Conservation (phyloP, 345 rosid genomes). For the Acer yangbiense region DNA sequence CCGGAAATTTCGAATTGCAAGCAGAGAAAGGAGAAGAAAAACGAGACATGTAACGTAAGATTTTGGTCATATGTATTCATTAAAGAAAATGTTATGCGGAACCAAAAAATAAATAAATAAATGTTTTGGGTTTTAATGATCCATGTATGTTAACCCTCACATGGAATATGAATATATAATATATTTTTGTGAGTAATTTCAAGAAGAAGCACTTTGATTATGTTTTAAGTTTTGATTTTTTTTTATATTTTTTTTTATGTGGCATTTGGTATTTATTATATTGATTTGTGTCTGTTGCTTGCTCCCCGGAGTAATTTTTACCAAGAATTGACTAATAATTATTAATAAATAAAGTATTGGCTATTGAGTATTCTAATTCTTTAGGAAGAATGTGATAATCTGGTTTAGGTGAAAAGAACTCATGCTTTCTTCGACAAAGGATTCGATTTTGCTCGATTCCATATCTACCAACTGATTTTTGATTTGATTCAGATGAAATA, state of each 20-base stretch:
- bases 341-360: not conserved
- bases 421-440: not conserved
- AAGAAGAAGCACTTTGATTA: not conserved
- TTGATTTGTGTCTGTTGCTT: slow-evolving; percentile 26
- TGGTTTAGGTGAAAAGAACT: not conserved
- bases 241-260: slow-evolving; percentile 11
- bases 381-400: not conserved
- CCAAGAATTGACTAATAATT: not conserved
- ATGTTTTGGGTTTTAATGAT: not conserved
- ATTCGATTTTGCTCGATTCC: not conserved
- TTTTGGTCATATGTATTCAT: not conserved
- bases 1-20: slow-evolving; percentile 18
- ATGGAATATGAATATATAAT: slow-evolving; percentile 19
- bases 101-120: not conserved
- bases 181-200: not conserved
- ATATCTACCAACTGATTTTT: not conserved
- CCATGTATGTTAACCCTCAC: not conserved
- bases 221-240: slow-evolving; percentile 14
- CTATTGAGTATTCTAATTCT: slow-evolving; percentile 1
- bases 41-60: slow-evolving; percentile 26
- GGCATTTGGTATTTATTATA: slow-evolving; percentile 17
- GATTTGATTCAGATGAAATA: not conserved
- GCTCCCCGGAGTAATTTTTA: slow-evolving; percentile 26
- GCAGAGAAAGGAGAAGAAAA: slow-evolving; percentile 28
- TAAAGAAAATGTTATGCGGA: not conserved